A percentile compares a stretch with the other conserved stretches of the same genome.
phyloP scores from a whole-genome alignment of 2,329 filamentous ascomycete species.

The Alternaria viburni region DNA sequence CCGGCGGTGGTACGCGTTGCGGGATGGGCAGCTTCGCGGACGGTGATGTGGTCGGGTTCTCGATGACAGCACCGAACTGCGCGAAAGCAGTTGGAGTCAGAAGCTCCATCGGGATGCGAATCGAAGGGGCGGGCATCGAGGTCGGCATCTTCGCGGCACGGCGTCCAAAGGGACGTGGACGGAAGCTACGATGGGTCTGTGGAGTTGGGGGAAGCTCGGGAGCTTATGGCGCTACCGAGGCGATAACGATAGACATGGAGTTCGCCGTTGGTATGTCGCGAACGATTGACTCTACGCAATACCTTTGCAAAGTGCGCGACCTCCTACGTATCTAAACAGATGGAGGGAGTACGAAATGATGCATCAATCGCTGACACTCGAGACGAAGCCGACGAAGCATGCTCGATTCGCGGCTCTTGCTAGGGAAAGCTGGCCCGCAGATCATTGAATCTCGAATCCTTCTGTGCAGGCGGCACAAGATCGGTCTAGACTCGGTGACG shows the following conservation, averaged over 20 bases:
- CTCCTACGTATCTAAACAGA: no score
- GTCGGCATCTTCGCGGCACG: slow-evolving; percentile 41
- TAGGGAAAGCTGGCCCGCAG: slow-evolving; percentile 6
- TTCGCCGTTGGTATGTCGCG: no score
- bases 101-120: slow-evolving; percentile 64
- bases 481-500: not conserved
- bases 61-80: slow-evolving; percentile 82
- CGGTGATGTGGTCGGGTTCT: slow-evolving; percentile 68
- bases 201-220: slow-evolving; percentile 12
- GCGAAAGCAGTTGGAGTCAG: slow-evolving; percentile 74
- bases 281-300: not conserved
- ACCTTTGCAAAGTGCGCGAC: not conserved
- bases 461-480: not conserved
- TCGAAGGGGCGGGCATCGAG: slow-evolving; percentile 48
- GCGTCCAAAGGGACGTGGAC: not conserved
- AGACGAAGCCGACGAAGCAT: not conserved
- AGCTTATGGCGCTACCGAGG: slow-evolving; percentile 20
- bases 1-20: slow-evolving; percentile 53
- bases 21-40: slow-evolving; percentile 53
- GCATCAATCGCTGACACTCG: not conserved
- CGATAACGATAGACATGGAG: slow-evolving; percentile 15
- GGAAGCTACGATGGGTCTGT: slow-evolving; percentile 3
- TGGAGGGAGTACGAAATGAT: not conserved
- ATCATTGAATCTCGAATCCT: slow-evolving; percentile 4
- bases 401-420: not conserved